Conservation (phyloP, 768 basidiomycete species). For the Pisolithus marmoratus region DNA sequence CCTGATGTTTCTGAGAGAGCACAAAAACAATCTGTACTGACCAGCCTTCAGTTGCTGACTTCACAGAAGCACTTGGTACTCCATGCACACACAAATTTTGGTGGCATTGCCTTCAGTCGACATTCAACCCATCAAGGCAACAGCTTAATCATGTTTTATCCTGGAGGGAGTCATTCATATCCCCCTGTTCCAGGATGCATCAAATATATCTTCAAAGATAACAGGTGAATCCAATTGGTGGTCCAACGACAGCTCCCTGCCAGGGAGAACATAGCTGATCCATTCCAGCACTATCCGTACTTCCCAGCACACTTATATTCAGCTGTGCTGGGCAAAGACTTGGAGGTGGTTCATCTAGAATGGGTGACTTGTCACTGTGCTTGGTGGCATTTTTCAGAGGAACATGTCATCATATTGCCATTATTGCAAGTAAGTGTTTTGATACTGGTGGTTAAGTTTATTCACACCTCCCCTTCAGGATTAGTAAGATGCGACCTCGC, state of each 20-base stretch:
- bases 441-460: too few species aligned
- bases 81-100: background rate
- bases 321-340: background rate
- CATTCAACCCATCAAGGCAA: constrained; percentile 8
- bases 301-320: background rate
- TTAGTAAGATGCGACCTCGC: too few species aligned
- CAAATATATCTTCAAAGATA: constrained; percentile 9
- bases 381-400: constrained; percentile 1
- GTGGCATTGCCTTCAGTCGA: constrained; percentile 3
- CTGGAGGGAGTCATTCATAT: background rate
- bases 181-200: constrained; percentile 8
- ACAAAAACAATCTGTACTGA: background rate
- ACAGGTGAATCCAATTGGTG: background rate
- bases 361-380: constrained; percentile 8
- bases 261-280: background rate
- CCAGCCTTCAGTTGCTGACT: constrained; percentile 1
- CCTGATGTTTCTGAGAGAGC: too few species aligned
- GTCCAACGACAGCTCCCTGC: constrained; percentile 2
- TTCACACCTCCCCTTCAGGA: too few species aligned
- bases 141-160: constrained; percentile 11
- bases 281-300: background rate
- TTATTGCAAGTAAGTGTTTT: background rate
- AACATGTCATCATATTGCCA: constrained; percentile 2
- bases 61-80: background rate
- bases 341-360: constrained; percentile 1